Conservation (phyloP, 2,329 filamentous ascomycete species). For the Pleomassaria siparia region DNA sequence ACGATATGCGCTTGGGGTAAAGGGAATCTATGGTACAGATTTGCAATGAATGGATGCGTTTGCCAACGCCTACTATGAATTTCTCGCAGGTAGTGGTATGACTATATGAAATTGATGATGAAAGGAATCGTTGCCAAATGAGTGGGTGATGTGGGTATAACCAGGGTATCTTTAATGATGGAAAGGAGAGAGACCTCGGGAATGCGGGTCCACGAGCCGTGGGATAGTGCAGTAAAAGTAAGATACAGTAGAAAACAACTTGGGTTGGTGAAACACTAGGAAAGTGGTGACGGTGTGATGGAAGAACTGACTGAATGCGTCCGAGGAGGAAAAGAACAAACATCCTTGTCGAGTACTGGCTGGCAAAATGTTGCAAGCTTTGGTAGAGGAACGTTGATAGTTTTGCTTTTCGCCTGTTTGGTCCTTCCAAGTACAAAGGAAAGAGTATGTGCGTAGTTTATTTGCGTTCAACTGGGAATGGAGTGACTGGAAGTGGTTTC, state of each 20-base stretch:
- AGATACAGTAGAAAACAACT: neutral
- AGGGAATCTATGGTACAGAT: neutral
- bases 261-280: neutral
- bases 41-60: neutral
- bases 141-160: neutral
- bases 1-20: neutral
- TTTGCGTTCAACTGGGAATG: constrained; percentile 25
- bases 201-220: constrained; percentile 2
- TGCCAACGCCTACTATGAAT: neutral
- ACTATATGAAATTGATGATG: neutral
- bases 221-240: neutral
- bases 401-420: no score
- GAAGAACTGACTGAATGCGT: no score
- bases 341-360: no score
- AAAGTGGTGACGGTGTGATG: neutral
- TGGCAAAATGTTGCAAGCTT: no score
- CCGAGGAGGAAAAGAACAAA: neutral
- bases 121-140: neutral
- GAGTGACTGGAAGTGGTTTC: constrained; percentile 37
- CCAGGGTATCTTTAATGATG: constrained; percentile 2
- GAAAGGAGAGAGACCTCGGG: neutral
- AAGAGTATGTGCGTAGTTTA: neutral
- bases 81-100: neutral
- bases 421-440: no score
- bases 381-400: no score